Evolutionary conservation across 2,329 filamentous ascomycete genomes (phyloP), one percentile per base, ranked within the genome.

Genomic region (Hymenoscyphus infarciens): DNA sequence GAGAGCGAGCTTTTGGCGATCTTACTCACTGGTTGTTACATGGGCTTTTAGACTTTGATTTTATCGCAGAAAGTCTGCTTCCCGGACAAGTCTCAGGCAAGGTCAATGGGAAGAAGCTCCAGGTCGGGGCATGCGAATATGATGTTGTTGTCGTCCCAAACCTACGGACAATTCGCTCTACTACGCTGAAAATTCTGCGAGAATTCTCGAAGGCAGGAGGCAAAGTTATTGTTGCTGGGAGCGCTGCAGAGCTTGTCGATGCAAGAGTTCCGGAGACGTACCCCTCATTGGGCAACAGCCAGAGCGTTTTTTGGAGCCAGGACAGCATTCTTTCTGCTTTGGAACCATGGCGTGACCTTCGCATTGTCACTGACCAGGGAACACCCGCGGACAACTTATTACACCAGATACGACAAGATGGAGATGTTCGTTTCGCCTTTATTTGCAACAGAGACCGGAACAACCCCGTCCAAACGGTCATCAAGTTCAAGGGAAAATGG

Each of bases 31-130:
- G 72, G 72, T 63, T 74, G 19, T 61, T 70, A 16, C 69, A 73
- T 56, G 72, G 67, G 33, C 63, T 74, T n/a, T 65, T 74, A 7
- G 74, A 75, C 59, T 75, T 75, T 57, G 74, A 75, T 62, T 74
- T 75, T 54, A 70, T 75, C 35, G 67, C 71, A 1, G 74, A 75
- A 61, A 73, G 68, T 49, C 66, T 75, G 1, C 55, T 75, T 2
- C 70, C 71, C 19, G 63, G 42, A 15, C 71, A 73, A 52, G 61
- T 63, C 2, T 33, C 59, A 1, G 31, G 39, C 16, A 67, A 62
- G 59, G 6, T 25, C 11, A 10, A n/a, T 22, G 57, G 39, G 42
- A 62, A 62, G 22, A 57, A 56, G 45, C 56, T 75, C 4, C 53
- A 60, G 10, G 70, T 75, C 39, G 74, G 74, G 16, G 22, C 67